Conservation (phyloP, 306 rosid genomes). For the Gynostemma pentaphyllum region DNA sequence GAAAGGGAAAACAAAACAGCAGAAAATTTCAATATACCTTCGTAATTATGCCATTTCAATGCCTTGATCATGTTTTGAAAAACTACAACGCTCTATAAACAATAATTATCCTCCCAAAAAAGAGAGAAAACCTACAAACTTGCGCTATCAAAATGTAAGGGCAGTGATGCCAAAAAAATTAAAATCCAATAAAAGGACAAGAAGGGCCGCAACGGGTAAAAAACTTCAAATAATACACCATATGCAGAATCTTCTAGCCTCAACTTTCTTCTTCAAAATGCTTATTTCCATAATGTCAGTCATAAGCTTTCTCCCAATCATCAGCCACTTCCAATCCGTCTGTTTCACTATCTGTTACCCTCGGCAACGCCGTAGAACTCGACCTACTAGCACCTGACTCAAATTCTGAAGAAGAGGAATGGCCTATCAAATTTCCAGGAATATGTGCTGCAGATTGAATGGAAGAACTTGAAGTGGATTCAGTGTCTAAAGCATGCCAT, state of each 20-base stretch:
- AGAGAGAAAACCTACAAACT: background rate
- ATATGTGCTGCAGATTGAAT: conserved; percentile 16
- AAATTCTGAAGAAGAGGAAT: conserved; percentile 5
- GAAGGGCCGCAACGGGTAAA: background rate
- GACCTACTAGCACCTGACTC: conserved; percentile 22
- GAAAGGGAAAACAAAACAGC: background rate
- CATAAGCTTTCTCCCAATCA: conserved; percentile 88
- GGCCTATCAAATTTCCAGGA: conserved; percentile 13
- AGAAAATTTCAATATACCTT: background rate
- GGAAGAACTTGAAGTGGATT: conserved; percentile 32
- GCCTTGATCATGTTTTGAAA: background rate
- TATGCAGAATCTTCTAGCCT: background rate
- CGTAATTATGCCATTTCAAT: background rate
- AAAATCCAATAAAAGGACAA: background rate
- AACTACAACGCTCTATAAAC: background rate
- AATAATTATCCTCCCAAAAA: background rate
- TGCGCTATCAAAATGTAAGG: background rate
- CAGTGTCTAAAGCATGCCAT: conserved; percentile 55
- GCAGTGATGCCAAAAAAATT: background rate
- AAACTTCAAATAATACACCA: background rate
- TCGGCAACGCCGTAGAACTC: conserved; percentile 19
- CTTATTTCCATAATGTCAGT: background rate
- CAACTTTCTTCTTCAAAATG: background rate
- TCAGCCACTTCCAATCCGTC: conserved; percentile 59
- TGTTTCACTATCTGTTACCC: conserved; percentile 11